Conservation (phyloP, 345 rosid species). For the Excoecaria agallocha region DNA sequence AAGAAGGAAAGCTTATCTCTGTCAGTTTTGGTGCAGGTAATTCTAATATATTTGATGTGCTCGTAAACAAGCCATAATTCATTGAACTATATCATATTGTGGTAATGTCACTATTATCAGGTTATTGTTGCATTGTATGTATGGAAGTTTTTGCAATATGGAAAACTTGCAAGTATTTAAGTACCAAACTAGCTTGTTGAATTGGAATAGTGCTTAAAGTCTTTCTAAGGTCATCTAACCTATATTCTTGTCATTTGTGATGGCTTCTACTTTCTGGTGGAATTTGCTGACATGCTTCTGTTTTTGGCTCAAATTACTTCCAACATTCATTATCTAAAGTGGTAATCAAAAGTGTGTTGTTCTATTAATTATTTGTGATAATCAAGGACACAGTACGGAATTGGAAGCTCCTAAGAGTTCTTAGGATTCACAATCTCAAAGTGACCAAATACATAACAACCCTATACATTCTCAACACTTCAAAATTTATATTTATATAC, state of each 20-base stretch:
- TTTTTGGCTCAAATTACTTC: not conserved
- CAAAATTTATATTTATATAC: too few species aligned
- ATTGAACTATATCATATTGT: not conserved
- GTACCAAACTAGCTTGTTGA: not conserved
- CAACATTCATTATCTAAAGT: too few species aligned
- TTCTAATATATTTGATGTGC: slow-evolving; percentile 14
- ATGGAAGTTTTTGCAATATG: not conserved
- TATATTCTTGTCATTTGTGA: not conserved
- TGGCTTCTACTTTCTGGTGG: not conserved
- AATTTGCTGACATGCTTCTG: not conserved
- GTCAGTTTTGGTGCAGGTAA: slow-evolving; percentile 90
- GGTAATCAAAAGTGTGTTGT: too few species aligned
- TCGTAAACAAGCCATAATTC: slow-evolving; percentile 6
- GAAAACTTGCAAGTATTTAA: not conserved
- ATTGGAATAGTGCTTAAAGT: not conserved
- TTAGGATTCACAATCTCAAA: not conserved
- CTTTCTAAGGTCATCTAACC: not conserved
- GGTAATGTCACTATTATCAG: too few species aligned
- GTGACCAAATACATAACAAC: not conserved
- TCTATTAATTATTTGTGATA: too few species aligned
- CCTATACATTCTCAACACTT: not conserved
- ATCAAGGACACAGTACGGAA: not conserved
- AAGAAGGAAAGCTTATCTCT: slow-evolving; percentile 78
- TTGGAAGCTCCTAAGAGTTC: not conserved
- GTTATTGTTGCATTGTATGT: not conserved